Conservation (phyloP, 2,329 filamentous ascomycete species). For the Penicillium sp. region DNA sequence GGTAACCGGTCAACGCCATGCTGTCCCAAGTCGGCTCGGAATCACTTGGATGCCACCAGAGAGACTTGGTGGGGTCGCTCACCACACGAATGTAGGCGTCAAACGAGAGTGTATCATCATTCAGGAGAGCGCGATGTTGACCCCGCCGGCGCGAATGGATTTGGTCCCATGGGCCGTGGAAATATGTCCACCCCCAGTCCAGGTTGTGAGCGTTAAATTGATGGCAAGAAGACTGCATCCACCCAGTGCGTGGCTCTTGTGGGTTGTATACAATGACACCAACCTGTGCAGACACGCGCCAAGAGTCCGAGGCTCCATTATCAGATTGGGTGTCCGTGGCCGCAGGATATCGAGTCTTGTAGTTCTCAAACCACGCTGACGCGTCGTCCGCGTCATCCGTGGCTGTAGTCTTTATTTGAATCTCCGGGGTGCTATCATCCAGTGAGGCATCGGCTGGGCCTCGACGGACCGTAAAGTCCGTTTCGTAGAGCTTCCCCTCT, state of each 20-base stretch:
- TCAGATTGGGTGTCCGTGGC: slow-evolving; percentile 4
- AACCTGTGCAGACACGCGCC: slow-evolving; percentile 58
- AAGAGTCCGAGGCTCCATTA: slow-evolving; percentile 27
- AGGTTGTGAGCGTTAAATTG: slow-evolving; percentile 58
- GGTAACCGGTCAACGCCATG: slow-evolving; percentile 56
- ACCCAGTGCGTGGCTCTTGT: slow-evolving; percentile 57
- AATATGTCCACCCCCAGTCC: slow-evolving; percentile 64
- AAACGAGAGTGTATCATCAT: slow-evolving; percentile 60
- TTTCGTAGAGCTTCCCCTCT: slow-evolving; percentile 38
- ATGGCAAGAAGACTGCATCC: slow-evolving; percentile 56
- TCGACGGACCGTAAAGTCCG: slow-evolving; percentile 41
- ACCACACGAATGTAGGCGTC: slow-evolving; percentile 61
- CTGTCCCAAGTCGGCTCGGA: slow-evolving; percentile 56
- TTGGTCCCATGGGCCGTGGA: slow-evolving; percentile 57
- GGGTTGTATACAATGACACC: slow-evolving; percentile 63
- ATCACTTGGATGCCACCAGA: slow-evolving; percentile 59
- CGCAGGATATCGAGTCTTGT: slow-evolving; percentile 27
- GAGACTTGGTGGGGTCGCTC: slow-evolving; percentile 57
- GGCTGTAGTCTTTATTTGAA: slow-evolving; percentile 30
- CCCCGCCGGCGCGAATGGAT: slow-evolving; percentile 56
- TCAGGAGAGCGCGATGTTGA: slow-evolving; percentile 58
- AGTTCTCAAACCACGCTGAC: slow-evolving; percentile 31
- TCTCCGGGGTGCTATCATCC: slow-evolving; percentile 29
- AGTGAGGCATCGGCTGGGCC: slow-evolving; percentile 38
- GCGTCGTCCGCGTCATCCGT: slow-evolving; percentile 29